These are phyloP conservation scores for Leccinum boreale DNA, from an alignment of 768 basidiomycete genomes.

Conservation along the genomic window DNA sequence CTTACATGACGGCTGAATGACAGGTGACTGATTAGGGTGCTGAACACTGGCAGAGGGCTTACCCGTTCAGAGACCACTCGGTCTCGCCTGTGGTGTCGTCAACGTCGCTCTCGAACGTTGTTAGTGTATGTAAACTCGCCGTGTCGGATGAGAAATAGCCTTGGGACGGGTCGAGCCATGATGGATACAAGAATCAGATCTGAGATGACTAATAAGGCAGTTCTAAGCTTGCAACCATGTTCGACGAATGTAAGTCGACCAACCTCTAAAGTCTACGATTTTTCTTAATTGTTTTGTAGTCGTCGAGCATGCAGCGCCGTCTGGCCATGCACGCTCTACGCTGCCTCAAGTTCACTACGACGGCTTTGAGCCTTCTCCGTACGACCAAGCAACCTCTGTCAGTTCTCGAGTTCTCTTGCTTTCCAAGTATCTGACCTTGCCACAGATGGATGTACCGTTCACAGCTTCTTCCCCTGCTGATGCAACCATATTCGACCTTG, in stretches of 20 bases:
- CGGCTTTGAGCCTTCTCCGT: slow-evolving; percentile 80
- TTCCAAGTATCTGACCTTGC: slow-evolving; percentile 7
- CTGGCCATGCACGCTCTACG: slow-evolving; percentile 36
- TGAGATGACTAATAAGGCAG: not conserved
- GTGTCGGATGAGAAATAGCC: slow-evolving; percentile 78
- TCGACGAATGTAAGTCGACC: slow-evolving; percentile 58
- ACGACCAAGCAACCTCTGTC: slow-evolving; percentile 36
- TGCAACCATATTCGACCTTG: slow-evolving; percentile 77
- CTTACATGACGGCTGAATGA: slow-evolving; percentile 58
- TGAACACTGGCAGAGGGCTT: slow-evolving; percentile 17
- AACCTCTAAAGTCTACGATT: not conserved
- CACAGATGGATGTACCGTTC: slow-evolving; percentile 30
- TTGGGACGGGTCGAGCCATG: slow-evolving; percentile 55
- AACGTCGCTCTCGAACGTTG: not conserved
- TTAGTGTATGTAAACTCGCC: slow-evolving; percentile 39
- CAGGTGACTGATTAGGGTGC: not conserved
- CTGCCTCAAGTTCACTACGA: slow-evolving; percentile 73
- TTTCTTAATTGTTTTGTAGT: slow-evolving; percentile 42
- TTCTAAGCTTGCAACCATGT: slow-evolving; percentile 40
- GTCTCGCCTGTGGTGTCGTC: slow-evolving; percentile 65
- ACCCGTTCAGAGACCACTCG: slow-evolving; percentile 91
- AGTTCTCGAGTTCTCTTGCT: not conserved
- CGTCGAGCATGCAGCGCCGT: slow-evolving; percentile 77
- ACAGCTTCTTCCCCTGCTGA: slow-evolving; percentile 33
- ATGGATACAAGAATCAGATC: slow-evolving; percentile 1